Base-by-base conservation (phyloP, 2,329 filamentous ascomycete species). In the Botrytis hyacinthi region DNA sequence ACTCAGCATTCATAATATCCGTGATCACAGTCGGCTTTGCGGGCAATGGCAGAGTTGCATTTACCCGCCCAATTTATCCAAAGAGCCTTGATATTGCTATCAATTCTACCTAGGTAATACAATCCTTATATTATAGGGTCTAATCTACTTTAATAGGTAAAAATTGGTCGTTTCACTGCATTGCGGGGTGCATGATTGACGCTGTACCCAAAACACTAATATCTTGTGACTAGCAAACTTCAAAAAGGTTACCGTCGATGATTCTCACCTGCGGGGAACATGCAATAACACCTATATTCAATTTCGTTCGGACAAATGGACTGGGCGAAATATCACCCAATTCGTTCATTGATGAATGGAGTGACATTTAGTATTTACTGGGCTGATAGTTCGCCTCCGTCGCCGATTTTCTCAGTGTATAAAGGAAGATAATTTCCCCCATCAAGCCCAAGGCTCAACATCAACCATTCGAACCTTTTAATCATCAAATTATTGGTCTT, bases 11-110 rank as follows among this genome's bases (percentile, higher is more conserved):
- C 14, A 22, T 35, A 54, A 40, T 54, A 5, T 22, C 32, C 65
- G 20, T 16, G 29, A 40, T 37, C 22, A 40, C 22, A 67, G n/a
- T 54, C 65, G 65, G 65, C 35, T 37, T 54, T 68, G 26, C 65
- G 65, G 65, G n/a, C 46, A 32, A 51, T 26, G 12, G 26, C 7
- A 62, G 37, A 63, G 37, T 63, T 29, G 26, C 32, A 54, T 68
- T 57, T 68, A 57, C n/a, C 65, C 65, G 48, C 65, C 35, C 9
- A 40, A 68, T 57, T 68, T 68, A 68, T 68, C 65, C 65, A 68
- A 40, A 40, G 46, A 68, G 48, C 26, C 26, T 54, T 54, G 22
- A 68, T 54, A 57, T 57, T 68, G 16, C 48, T 48, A 29, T 57
- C 26, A 40, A 22, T 29, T 54, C 26, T 35, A 54, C 14, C 16